Percentiles rank a stretch among this genome's conserved stretches.
Evolutionary conservation across 345 rosid genomes (phyloP).

Genomic region (Tarenaya hassleriana): DNA sequence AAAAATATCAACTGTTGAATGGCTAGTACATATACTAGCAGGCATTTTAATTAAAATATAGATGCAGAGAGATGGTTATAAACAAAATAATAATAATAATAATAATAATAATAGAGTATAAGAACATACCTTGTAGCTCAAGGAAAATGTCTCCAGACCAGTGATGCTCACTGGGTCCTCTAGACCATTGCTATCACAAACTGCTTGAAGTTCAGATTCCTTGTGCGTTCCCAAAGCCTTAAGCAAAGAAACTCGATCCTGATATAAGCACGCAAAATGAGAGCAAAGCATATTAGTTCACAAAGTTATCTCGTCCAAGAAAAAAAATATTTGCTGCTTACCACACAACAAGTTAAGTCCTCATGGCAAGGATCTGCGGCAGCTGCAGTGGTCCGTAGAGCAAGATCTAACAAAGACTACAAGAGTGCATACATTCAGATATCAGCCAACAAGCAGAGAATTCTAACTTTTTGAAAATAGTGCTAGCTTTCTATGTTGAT

Average conservation of each 20-base stretch:
- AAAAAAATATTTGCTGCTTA: conserved; percentile 32
- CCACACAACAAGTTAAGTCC: conserved; percentile 93
- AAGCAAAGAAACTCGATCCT: conserved; percentile 87
- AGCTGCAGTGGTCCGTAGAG: conserved; percentile 90
- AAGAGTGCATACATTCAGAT: conserved; percentile 16
- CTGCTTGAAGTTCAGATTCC: conserved; percentile 33
- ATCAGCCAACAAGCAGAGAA: conserved; percentile 6
- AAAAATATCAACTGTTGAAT: background rate
- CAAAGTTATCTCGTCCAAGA: conserved; percentile 16
- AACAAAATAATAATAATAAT: background rate
- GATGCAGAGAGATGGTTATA: conserved; percentile 3
- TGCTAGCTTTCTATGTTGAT: conserved; percentile 10
- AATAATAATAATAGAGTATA: background rate
- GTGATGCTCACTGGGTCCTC: conserved; percentile 75
- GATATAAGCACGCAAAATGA: conserved; percentile 29
- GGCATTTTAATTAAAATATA: background rate
- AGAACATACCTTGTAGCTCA: conserved; percentile 80
- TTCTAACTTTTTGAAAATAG: conserved; percentile 9
- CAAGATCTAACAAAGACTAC: conserved; percentile 94
- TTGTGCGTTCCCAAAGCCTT: conserved; percentile 61
- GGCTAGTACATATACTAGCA: background rate
- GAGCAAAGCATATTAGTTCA: conserved; percentile 1
- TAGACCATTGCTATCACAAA: conserved; percentile 41
- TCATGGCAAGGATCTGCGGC: conserved; percentile 95
- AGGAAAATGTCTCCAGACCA: conserved; percentile 92